phyloP scores from a whole-genome alignment of 768 basidiomycete species.

The Paxillus rubicundulus region DNA sequence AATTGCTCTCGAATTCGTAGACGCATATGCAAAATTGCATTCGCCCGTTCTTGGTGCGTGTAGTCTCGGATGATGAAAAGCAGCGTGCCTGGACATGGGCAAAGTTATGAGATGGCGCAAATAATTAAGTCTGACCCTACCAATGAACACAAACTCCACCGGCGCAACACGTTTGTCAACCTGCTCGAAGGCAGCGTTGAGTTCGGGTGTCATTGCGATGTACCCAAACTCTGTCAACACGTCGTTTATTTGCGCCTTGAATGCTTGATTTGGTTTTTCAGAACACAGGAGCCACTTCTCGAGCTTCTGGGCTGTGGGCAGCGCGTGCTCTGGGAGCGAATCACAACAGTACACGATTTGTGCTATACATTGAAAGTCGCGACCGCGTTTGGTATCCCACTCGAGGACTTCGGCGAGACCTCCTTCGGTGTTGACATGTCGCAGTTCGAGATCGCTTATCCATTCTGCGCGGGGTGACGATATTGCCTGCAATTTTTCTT shows the following conservation, averaged over 20 bases:
- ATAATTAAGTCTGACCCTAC: conserved; percentile 36
- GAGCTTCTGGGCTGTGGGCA: conserved; percentile 55
- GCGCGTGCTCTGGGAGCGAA: conserved; percentile 41
- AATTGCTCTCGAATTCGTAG: conserved; percentile 50
- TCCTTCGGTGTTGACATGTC: conserved; percentile 54
- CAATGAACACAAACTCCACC: conserved; percentile 78
- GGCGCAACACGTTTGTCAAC: conserved; percentile 66
- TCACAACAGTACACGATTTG: conserved; percentile 69
- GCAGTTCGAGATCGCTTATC: conserved; percentile 56
- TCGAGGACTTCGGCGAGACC: conserved; percentile 56
- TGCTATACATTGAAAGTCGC: conserved; percentile 73
- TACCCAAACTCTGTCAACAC: conserved; percentile 54
- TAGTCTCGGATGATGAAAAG: conserved; percentile 51
- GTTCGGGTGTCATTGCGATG: conserved; percentile 41
- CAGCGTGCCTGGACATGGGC: conserved; percentile 54
- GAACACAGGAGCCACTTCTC: conserved; percentile 41
- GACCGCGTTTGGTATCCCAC: conserved; percentile 69
- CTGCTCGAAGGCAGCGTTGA: conserved; percentile 49
- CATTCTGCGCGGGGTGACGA: conserved; percentile 68
- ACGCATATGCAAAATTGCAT: conserved; percentile 58
- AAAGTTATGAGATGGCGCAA: not conserved
- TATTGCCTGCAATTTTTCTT: conserved; percentile 81
- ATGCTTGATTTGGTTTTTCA: conserved; percentile 41
- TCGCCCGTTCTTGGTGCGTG: conserved; percentile 46
- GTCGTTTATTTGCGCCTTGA: conserved; percentile 53